phyloP scores from a whole-genome alignment of 768 basidiomycete genomes.

The Kondoa subrosea region DNA sequence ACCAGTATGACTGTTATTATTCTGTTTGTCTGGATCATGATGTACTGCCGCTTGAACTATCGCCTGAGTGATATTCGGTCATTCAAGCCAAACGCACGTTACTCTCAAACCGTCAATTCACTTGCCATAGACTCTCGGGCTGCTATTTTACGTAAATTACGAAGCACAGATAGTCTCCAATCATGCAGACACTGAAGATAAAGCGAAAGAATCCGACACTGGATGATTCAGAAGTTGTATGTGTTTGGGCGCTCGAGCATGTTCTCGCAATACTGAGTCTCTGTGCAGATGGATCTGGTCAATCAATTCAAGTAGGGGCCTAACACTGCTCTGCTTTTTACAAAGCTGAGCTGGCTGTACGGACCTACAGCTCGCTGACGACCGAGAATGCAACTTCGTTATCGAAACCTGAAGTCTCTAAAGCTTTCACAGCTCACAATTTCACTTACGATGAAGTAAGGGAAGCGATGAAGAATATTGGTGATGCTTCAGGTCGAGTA shows the following conservation, averaged over 20 bases:
- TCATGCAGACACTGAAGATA: background rate
- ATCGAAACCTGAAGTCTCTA: constrained; percentile 21
- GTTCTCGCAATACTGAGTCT: background rate
- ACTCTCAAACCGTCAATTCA: background rate
- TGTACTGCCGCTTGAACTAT: too few species aligned
- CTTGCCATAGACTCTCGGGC: background rate
- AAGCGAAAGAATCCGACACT: background rate
- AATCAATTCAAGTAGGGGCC: constrained; percentile 80
- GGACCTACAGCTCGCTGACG: constrained; percentile 3
- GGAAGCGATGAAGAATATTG: constrained; percentile 71
- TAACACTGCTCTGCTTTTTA: constrained; percentile 18
- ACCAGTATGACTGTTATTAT: too few species aligned
- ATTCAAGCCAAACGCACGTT: too few species aligned
- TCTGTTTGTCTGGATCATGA: too few species aligned
- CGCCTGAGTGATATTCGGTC: too few species aligned
- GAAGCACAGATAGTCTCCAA: background rate
- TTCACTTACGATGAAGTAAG: constrained; percentile 66
- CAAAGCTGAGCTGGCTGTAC: background rate
- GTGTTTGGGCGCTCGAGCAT: background rate
- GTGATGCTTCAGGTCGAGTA: constrained; percentile 84
- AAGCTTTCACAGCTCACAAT: constrained; percentile 2
- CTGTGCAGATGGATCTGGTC: constrained; percentile 55
- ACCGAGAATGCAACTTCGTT: constrained; percentile 29
- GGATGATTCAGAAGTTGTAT: background rate
- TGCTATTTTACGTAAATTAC: background rate